Evolutionary conservation across 2,329 filamentous ascomycete genomes (phyloP), one percentile per base, ranked within the genome.

Genomic region (Trichophaea hybrida): DNA sequence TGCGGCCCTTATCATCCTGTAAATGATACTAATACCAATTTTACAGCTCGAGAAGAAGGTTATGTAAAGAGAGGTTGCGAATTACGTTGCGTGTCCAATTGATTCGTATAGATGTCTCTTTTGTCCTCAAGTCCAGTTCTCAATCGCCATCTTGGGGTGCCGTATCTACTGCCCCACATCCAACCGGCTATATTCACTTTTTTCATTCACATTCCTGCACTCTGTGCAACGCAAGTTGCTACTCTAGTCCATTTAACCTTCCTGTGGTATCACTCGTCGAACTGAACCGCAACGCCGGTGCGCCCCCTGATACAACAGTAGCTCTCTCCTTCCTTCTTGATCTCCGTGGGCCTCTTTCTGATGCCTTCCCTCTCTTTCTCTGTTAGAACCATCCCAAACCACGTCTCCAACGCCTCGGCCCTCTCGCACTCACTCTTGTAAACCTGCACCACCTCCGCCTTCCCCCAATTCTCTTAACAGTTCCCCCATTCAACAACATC

Each of bases 391-490:
- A 83, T 76, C 10, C 72, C 76, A 70, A 83, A 81, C 67, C 74
- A 75, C 62, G 75, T 73, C 55, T 72, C 73, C 64, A 83, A 67
- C 8, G 73, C 78, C 59, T 70, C 61, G n/a, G 81, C 70, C 48
- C 80, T 74, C 68, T 82, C 78, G 6, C 69, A 69, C 67, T 85
- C 82, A 0, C 64, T 77, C 65, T 70, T 69, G 60, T 79, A 75
- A 48, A 70, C 72, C 61, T 73, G 69, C 7, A 82, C 66, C 10
- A 78, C 66, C 61, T 73, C 72, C 13, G 77, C 78, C 70, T 74
- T 73, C 2, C 78, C 79, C 7, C 73, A 73, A 35, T 78, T 70
- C 72, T 73, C 71, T 83, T 83, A 48, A 83, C 71, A 15, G 74
- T 71, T 4, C 71, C 74, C 24, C 76, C 74, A 4, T 75, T 69